Evolutionary conservation across 2,329 filamentous ascomycete species (phyloP).

Genomic region (Fusarium paranaense): DNA sequence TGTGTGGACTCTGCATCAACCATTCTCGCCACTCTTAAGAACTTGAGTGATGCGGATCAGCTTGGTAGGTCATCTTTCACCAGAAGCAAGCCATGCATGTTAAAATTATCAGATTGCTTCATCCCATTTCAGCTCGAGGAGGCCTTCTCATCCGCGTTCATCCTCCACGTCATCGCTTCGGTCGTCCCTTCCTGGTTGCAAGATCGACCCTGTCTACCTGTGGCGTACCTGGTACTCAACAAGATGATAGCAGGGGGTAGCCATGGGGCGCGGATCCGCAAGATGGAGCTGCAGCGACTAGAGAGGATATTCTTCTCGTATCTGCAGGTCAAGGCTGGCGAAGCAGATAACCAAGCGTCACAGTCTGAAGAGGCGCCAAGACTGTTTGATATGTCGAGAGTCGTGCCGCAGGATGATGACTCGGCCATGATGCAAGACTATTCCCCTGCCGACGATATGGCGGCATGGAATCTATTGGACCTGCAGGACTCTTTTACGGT

Average conservation of each 20-base stretch:
- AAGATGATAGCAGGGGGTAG: background rate
- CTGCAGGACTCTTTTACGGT: background rate
- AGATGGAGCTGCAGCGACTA: background rate
- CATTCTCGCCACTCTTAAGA: background rate
- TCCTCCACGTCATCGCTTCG: background rate
- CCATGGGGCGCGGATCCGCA: background rate
- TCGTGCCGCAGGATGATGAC: background rate
- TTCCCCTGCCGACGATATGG: background rate
- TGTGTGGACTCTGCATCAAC: background rate
- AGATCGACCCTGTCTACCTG: background rate
- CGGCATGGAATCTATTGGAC: background rate
- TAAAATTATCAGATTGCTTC: background rate
- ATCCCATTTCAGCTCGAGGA: background rate
- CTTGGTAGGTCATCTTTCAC: background rate
- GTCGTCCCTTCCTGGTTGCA: background rate
- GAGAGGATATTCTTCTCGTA: background rate
- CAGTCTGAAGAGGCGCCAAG: background rate
- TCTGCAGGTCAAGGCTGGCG: background rate
- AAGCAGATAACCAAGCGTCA: background rate
- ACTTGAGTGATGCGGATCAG: background rate
- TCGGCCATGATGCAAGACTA: background rate
- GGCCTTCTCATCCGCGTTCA: background rate
- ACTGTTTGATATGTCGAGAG: background rate
- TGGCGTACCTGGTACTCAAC: background rate
- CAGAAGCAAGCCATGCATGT: accelerated